Base-by-base conservation (phyloP, 768 basidiomycete species). In the Tephrocybe sp. region DNA sequence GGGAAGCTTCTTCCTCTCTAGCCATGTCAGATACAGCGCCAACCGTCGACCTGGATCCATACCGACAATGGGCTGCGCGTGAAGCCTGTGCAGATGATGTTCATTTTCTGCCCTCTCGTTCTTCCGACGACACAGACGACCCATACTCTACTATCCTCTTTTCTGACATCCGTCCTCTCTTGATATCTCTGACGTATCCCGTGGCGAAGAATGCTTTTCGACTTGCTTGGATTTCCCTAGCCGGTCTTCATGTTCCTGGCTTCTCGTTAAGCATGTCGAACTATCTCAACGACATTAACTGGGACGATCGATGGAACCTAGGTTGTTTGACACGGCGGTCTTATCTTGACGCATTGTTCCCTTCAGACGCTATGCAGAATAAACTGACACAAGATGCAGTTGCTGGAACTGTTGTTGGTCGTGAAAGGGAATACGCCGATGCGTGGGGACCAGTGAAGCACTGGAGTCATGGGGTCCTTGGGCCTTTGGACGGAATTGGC, bases 71-170 rank as follows among this genome's bases (percentile, higher is more conserved):
- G 87, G 77, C 83, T 22, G 61, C 60, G 18, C 73, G 74, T 24
- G 90, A 92, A 65, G 50, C 62, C n/a, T 59, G 57, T 16, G 63
- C 68, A 21, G 89, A 91, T 55, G 59, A 60, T 21, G 55, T 51
- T 21, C 64, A 66, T 18, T 60, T 65, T 32, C 57, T 83, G 2
- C 82, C 89, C n/a, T 64, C 72, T 6, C 80, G 83, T 41, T 80
- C 84, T 2, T 67, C 69, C 7, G 72, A 83, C 49, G 72, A 77
- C 4, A 69, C 69, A 16, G 69, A 69, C 16, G 91, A 93, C 62
- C 91, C 90, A 5, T 90, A 88, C 59, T 71, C 82, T 2, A 82
- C 77, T 3, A 76, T 92, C 26, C 67, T 93, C 13, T 87, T 93
- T 63, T 74, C 79, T 27, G 91, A 93, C 59, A 76, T 93, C 53